These are phyloP conservation scores for Clitopilus passeckerianus DNA, from an alignment of 768 basidiomycete genomes.

Conservation along the genomic window DNA sequence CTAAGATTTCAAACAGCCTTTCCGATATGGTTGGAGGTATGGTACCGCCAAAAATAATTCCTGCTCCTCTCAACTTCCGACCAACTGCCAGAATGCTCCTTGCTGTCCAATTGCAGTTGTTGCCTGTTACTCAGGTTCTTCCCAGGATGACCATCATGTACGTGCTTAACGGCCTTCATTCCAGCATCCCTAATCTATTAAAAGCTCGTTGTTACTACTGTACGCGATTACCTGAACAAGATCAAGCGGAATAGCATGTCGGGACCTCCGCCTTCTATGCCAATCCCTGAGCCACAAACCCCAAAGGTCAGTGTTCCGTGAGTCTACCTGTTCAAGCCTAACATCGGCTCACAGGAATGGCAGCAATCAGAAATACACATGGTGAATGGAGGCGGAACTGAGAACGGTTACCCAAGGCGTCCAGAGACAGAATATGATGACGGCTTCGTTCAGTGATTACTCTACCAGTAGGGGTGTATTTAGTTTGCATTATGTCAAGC, in stretches of 20 bases:
- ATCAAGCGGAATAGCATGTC: constrained; percentile 30
- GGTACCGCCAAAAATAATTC: constrained; percentile 2
- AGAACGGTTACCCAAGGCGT: not conserved
- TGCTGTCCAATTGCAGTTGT: constrained; percentile 78
- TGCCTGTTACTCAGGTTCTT: constrained; percentile 79
- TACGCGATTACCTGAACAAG: constrained; percentile 70
- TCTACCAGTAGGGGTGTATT: not conserved
- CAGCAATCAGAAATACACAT: not conserved
- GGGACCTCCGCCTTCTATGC: constrained; percentile 26
- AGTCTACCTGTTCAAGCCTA: not conserved
- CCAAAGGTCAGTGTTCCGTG: not conserved
- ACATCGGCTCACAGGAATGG: not conserved
- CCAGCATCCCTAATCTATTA: not conserved
- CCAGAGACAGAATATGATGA: not conserved
- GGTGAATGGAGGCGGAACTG: not conserved
- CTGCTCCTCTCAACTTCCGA: not conserved
- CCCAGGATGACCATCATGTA: constrained; percentile 75
- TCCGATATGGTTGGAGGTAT: constrained; percentile 81
- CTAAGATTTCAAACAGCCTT: constrained; percentile 46
- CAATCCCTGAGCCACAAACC: constrained; percentile 16
- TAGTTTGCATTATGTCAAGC: not conserved
- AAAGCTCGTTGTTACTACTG: constrained; percentile 58
- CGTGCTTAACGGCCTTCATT: constrained; percentile 14
- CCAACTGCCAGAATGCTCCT: constrained; percentile 56
- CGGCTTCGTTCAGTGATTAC: not conserved